Evolutionary conservation across 2,329 filamentous ascomycete species (phyloP), one percentile per base, ranked within the genome.

Genomic region (Rugonectria rugulosa): DNA sequence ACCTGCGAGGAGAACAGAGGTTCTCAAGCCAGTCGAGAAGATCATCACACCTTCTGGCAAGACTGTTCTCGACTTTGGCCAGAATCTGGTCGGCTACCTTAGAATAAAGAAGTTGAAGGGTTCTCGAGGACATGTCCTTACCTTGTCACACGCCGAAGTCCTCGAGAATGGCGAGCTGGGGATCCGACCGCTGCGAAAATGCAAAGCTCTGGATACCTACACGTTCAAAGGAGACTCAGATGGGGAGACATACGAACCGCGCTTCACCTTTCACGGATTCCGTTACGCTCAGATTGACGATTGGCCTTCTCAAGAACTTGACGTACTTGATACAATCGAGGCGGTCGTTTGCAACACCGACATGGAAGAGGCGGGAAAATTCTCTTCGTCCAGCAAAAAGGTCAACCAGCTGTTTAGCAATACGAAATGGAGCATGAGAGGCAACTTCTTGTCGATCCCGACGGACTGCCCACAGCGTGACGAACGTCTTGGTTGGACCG

Each of bases 381-480:
- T 85, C 48, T 64, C 73, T 9, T 83, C 77, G 54, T 86, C 82
- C 0, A 67, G 86, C 47, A 44, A 62, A 2, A 68, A 79, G 9
- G 60, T 86, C 15, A 86, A 84, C 61, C 70, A 79, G 51, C 74
- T 87, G 5, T 78, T 85, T 57, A 45, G 75, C 3, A 87, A 86
- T 56, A 74, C 81, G 1, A 60, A 70, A 17, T 85, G 83, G 83
- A 76, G 76, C 19, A 83, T 84, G 77, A 75, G 76, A 20, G 81
- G 82, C 3, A 87, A 86, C 61, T 85, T 86, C 60, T 60, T 85
- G 14, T 77, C 74, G 4, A 68, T 86, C 2, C 82, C 82, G 0
- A 86, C 82, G 0, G 83, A 86, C 61, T 84, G 81, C 60, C 81
- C 81, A 0, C 79, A 83, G 60, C 72, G 80, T 5, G 80, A 84